Evolutionary conservation across 139 green algal species (phyloP).

Genomic region (Yamagishiella unicocca): DNA sequence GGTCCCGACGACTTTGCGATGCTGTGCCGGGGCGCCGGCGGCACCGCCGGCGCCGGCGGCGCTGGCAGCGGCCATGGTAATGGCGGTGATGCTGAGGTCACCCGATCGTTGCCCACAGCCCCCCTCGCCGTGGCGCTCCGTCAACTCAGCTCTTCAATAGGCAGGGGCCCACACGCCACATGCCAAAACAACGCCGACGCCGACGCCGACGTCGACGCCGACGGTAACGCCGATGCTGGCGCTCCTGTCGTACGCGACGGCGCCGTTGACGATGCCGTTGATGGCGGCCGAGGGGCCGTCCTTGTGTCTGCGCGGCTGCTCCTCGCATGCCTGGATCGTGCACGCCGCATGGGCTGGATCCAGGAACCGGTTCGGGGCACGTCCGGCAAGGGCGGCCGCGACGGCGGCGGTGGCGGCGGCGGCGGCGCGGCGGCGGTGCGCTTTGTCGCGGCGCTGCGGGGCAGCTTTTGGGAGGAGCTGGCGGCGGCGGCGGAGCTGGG

Average conservation of each 20-base stretch:
- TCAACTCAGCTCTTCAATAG: no score
- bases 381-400: not conserved
- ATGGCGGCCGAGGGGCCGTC: not conserved
- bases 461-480: not conserved
- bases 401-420: not conserved
- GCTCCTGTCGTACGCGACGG: no score
- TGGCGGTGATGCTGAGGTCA: not conserved
- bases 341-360: conserved; percentile 1
- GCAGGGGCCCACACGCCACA: no score
- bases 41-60: not conserved
- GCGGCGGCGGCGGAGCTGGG: not conserved
- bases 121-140: no score
- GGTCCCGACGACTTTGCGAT: conserved; percentile 5
- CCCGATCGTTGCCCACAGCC: no score
- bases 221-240: not conserved
- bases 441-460: not conserved
- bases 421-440: not conserved
- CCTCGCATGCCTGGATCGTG: not conserved
- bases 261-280: no score
- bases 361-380: no score
- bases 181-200: not conserved
- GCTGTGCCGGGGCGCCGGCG: not conserved
- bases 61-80: not conserved
- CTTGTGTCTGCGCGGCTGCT: not conserved
- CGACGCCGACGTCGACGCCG: not conserved